phyloP scores from a whole-genome alignment of 2,329 filamentous ascomycete genomes.

The Aspergillus aculeatus region DNA sequence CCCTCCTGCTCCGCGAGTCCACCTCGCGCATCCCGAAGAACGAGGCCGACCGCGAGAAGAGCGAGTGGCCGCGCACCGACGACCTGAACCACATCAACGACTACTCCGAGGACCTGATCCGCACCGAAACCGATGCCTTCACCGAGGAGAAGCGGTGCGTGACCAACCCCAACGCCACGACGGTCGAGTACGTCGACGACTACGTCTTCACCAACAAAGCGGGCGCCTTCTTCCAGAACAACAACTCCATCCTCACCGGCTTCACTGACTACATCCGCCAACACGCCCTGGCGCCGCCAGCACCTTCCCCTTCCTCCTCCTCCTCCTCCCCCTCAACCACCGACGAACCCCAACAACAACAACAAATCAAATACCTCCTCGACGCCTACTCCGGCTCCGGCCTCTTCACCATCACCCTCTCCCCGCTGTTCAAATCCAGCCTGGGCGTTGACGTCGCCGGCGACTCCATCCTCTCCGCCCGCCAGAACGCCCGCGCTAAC shows the following conservation, averaged over 20 bases:
- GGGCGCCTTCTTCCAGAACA: slow-evolving; percentile 98
- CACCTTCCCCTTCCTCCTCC: slow-evolving; percentile 3
- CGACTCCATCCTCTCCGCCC: slow-evolving; percentile 74
- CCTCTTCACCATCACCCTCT: slow-evolving; percentile 93
- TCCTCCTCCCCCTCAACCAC: too few relatives aligned
- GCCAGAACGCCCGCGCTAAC: slow-evolving; percentile 76
- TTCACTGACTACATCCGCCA: slow-evolving; percentile 87
- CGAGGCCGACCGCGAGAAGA: slow-evolving; percentile 3
- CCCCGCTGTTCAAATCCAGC: slow-evolving; percentile 72
- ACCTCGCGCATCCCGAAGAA: slow-evolving; percentile 59
- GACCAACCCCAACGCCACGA: slow-evolving; percentile 77
- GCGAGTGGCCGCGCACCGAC: slow-evolving; percentile 23
- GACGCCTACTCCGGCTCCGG: slow-evolving; percentile 97
- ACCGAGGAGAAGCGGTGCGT: slow-evolving; percentile 84
- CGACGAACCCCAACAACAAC: slow-evolving; percentile 23
- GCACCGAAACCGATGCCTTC: slow-evolving; percentile 58
- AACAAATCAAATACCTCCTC: slow-evolving; percentile 77
- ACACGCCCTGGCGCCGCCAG: slow-evolving; percentile 61
- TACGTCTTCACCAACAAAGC: slow-evolving; percentile 89
- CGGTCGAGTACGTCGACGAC: slow-evolving; percentile 82
- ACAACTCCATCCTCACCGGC: slow-evolving; percentile 88
- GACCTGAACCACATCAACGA: slow-evolving; percentile 25
- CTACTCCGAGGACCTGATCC: slow-evolving; percentile 47
- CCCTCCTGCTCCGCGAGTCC: slow-evolving; percentile 82
- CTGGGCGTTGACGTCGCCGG: slow-evolving; percentile 88